Percentiles rank a stretch among this genome's conserved stretches.
Evolutionary conservation across 108 stramenopile genomes (phyloP).

Genomic region (Seminavis robusta): DNA sequence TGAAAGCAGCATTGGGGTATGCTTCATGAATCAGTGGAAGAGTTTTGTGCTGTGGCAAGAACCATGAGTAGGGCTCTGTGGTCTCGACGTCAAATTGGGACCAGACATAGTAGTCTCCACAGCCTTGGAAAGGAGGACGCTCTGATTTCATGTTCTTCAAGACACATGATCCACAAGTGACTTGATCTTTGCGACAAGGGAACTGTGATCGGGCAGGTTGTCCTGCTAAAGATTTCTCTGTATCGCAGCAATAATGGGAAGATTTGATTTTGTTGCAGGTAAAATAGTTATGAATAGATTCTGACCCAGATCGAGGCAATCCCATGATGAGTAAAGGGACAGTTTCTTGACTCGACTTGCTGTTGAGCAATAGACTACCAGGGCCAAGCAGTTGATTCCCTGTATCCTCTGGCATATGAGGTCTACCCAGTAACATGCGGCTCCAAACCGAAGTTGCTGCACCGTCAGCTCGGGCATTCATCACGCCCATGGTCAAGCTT

Average conservation of each 20-base stretch:
- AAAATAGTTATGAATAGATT: slow-evolving; percentile 27
- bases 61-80: slow-evolving; percentile 9
- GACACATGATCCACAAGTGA: slow-evolving; percentile 28
- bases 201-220: not conserved
- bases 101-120: slow-evolving; percentile 12
- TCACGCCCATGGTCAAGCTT: too few species aligned
- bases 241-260: slow-evolving; percentile 31
- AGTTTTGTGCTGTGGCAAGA: slow-evolving; percentile 40
- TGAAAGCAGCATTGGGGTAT: slow-evolving; percentile 32
- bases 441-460: too few species aligned
- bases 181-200: slow-evolving; percentile 1
- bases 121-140: slow-evolving; percentile 8
- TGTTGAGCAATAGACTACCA: too few species aligned
- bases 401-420: too few species aligned
- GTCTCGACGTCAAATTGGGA: slow-evolving; percentile 27
- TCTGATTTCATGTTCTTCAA: slow-evolving; percentile 12
- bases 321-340: slow-evolving; percentile 18
- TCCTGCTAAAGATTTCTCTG: not conserved
- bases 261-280: slow-evolving; percentile 15
- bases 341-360: too few species aligned
- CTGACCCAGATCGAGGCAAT: slow-evolving; percentile 32
- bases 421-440: too few species aligned
- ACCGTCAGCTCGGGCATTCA: too few species aligned
- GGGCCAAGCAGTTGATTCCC: too few species aligned
- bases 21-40: slow-evolving; percentile 25